Evolutionary conservation across 768 basidiomycete genomes (phyloP).

Genomic region (Pilatotrama ljubarskyi): DNA sequence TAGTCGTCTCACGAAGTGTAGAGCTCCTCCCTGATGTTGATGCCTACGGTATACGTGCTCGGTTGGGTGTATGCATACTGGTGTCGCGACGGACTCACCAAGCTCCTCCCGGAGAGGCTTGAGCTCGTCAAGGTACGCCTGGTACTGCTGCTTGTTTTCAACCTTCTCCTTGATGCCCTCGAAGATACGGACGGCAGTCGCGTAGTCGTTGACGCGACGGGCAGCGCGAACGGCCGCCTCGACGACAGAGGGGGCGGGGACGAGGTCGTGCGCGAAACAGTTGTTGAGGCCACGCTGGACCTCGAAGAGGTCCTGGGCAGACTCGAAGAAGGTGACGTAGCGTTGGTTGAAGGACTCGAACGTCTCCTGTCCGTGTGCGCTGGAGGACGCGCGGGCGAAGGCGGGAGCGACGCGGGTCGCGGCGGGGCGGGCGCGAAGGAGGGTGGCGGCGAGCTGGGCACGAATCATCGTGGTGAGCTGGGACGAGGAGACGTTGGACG

Average conservation of each 20-base stretch:
- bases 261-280: conserved; percentile 98
- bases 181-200: conserved; percentile 94
- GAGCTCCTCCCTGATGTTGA: conserved; percentile 64
- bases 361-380: conserved; percentile 81
- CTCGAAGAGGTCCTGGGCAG: conserved; percentile 95
- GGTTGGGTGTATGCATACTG: not conserved
- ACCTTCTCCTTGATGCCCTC: conserved; percentile 98
- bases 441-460: conserved; percentile 57
- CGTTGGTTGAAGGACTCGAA: conserved; percentile 94
- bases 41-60: conserved; percentile 39
- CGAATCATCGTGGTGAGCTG: conserved; percentile 45
- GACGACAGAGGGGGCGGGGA: conserved; percentile 79
- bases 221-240: conserved; percentile 88
- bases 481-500: conserved; percentile 5
- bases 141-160: conserved; percentile 94
- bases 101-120: conserved; percentile 88
- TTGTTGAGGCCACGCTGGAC: conserved; percentile 99
- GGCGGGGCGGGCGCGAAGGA: conserved; percentile 62
- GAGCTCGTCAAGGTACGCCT: conserved; percentile 90
- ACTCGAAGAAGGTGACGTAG: conserved; percentile 91
- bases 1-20: conserved; percentile 44
- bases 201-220: conserved; percentile 93
- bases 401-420: conserved; percentile 38
- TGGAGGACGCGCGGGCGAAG: conserved; percentile 51
- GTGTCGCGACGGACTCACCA: conserved; percentile 48